Base-by-base conservation (phyloP, 1,284 basidiomycete species). In the Rhizoctonia solani region DNA sequence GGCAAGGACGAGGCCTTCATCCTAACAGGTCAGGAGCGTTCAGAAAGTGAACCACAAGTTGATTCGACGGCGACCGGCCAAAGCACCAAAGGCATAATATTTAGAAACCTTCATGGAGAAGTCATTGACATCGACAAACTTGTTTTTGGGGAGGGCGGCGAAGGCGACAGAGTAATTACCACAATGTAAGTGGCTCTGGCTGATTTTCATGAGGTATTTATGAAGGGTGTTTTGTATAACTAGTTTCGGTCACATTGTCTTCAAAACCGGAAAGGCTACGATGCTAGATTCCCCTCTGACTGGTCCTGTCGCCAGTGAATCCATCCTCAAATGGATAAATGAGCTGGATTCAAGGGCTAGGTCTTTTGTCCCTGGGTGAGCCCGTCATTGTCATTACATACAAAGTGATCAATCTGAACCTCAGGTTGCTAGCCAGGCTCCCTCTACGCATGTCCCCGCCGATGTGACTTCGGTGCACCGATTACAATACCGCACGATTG, bases 231-330 rank as follows among this genome's bases (percentile, higher is more conserved):
- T n/a, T n/a, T n/a, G n/a, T n/a, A n/a, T n/a, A n/a, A n/a, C n/a
- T 30, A 65, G 61, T 21, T 65, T 53, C n/a, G 61, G 61, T 11
- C 61, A 65, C 29, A 23, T 65, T 29, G 5, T 54, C 13, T 65
- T 53, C 21, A 41, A 54, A 32, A 30, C 30, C 14, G 4, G 25
- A 3, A 21, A 27, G 19, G 13, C 30, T 16, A 34, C 59, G 6
- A 42, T 23, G 16, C 61, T 65, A 8, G 23, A 29, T 11, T 29
- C 50, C n/a, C 25, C 61, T 2, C 25, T 54, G 9, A 3, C 47
- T 39, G 50, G 23, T 1, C 37, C 61, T 42, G n/a, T 30, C n/a
- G 5, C 61, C 29, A 29, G 16, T 23, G 19, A 14, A 41, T 41
- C 50, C 2, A 49, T 49, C 5, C 50, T 65, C 11, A 29, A 65